Base-by-base conservation (phyloP, 192 early-diverging fungal species). In the Spinellus fusiger region DNA sequence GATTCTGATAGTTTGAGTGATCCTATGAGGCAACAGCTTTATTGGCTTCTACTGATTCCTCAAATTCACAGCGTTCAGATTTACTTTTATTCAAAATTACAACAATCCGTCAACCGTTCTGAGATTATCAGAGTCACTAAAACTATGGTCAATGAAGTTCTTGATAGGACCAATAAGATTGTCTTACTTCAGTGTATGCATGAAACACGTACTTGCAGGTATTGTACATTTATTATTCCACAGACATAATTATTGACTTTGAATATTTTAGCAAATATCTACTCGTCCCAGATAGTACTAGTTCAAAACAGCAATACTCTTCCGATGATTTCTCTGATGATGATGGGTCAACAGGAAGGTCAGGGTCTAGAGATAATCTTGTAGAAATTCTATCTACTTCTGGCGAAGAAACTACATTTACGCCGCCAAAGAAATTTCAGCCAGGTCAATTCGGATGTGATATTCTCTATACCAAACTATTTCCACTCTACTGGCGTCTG, bases 401-500 rank as follows among this genome's bases (percentile, higher is more conserved):
- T 37, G 62, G 28, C 44, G 60, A 57, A 62, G 59, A 66, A 28
- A 61, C 28, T n/a, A 58, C 38, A 5, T 34, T 46, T 22, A 40
- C 76, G 44, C 64, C 60, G 6, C 56, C 71, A 37, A 66, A 73
- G 27, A 76, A 79, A 15, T 83, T 83, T 49, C 58, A 59, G 9
- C 76, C 77, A 9, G 88, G 86, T 3, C 82, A 87, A 50, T 89
- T 92, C 68, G 80, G 84, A 8, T 93, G 91, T 48, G 79, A 80
- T 0, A 57, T 83, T 7, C 82, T 91, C 5, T 88, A 83, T 59
- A 71, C 69, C 27, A 77, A 77, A 34, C 59, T 58, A 6, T 89
- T 92, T 64, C 80, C 86, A 4, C 52, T 93, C 1, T 89, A 92
- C 64, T 90, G 86, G 84, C 77, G 91, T 18, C 72, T 93, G 44